Percentiles rank a stretch among this genome's conserved stretches.
These are phyloP conservation scores for Saussurea involucrata DNA, from an alignment of 129 eudicot species.

Conservation along the genomic window DNA sequence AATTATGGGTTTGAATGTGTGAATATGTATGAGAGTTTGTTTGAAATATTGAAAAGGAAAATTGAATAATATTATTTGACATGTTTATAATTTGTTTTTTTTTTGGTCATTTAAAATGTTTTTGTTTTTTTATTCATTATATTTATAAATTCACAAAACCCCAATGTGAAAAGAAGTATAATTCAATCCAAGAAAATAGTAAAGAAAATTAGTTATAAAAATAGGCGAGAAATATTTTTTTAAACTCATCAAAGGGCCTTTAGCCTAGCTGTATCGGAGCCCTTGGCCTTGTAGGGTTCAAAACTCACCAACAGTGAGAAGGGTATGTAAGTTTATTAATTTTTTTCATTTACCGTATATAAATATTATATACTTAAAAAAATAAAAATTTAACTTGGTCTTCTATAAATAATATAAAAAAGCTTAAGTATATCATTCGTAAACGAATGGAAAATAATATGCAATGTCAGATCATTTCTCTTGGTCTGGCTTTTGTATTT, in stretches of 20 bases:
- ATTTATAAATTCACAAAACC: not conserved
- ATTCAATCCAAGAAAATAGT: not conserved
- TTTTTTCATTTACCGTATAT: too few species aligned
- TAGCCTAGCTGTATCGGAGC: too few species aligned
- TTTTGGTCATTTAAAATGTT: not conserved
- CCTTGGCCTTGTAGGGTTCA: too few species aligned
- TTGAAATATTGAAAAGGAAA: not conserved
- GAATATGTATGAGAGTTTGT: not conserved
- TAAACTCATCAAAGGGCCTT: too few species aligned
- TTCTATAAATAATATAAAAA: too few species aligned
- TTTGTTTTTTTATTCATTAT: not conserved
- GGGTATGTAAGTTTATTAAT: too few species aligned
- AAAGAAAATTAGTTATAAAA: too few species aligned
- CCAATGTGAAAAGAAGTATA: not conserved
- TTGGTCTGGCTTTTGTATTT: too few species aligned
- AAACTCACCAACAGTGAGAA: too few species aligned
- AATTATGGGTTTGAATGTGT: not conserved
- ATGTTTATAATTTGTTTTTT: not conserved
- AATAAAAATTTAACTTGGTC: too few species aligned
- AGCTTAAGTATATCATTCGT: not conserved
- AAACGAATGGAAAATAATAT: not conserved
- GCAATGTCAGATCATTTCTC: not conserved
- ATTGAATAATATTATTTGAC: not conserved
- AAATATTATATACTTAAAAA: too few species aligned
- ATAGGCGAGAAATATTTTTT: too few species aligned